Conservation (phyloP, 2,329 filamentous ascomycete species). For the Fusarium sp. region DNA sequence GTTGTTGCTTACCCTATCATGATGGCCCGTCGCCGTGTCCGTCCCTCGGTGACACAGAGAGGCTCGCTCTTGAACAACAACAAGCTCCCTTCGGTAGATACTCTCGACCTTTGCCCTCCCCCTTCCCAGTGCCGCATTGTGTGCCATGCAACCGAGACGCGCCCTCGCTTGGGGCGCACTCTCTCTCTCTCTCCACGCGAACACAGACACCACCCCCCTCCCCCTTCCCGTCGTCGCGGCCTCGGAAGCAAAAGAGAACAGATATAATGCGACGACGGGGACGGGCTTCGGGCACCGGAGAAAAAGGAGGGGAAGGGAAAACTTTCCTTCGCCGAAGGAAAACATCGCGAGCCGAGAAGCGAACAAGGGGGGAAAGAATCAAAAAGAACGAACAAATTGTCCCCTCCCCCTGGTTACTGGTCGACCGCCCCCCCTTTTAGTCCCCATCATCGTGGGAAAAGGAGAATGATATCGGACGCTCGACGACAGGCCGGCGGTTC, state of each 20-base stretch:
- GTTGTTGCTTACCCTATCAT: background rate
- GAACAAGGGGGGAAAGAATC: background rate
- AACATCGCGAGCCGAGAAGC: background rate
- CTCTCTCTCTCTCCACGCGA: background rate
- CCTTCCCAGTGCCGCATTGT: conserved; percentile 2
- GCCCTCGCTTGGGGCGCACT: conserved; percentile 1
- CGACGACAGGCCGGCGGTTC: background rate
- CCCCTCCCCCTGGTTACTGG: background rate
- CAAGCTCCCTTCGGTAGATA: conserved; percentile 29
- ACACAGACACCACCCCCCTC: background rate
- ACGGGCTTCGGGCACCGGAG: background rate
- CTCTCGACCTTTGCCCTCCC: background rate
- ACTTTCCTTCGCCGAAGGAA: background rate
- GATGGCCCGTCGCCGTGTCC: background rate
- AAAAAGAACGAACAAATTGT: background rate
- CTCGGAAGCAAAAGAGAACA: conserved; percentile 1
- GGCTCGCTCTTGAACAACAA: conserved; percentile 5
- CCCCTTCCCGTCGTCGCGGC: background rate
- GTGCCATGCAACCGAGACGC: background rate
- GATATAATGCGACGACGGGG: conserved; percentile 21
- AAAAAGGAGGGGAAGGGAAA: background rate
- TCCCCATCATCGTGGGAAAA: background rate
- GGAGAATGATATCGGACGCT: conserved; percentile 23
- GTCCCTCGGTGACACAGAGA: conserved; percentile 16
- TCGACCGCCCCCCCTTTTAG: background rate